Evolutionary conservation across 148 eudicot species (phyloP).

Genomic region (Selenicereus undatus): DNA sequence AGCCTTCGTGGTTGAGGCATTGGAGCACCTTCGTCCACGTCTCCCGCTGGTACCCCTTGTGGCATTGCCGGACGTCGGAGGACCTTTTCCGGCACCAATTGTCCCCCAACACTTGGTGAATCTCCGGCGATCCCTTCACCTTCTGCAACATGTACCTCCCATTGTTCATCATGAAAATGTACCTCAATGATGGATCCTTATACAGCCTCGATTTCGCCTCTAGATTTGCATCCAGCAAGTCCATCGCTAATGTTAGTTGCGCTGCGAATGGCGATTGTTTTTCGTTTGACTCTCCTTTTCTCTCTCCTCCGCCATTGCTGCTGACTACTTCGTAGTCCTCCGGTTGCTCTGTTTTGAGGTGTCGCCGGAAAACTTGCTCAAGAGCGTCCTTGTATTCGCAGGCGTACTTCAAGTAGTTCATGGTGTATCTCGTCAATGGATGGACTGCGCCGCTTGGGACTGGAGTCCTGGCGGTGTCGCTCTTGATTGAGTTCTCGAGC

Average conservation of each 20-base stretch:
- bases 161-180: constrained; percentile 69
- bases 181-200: constrained; percentile 54
- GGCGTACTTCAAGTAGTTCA: constrained; percentile 69
- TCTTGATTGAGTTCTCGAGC: constrained; percentile 66
- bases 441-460: constrained; percentile 86
- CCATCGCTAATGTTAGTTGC: constrained; percentile 54
- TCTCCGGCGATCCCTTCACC: constrained; percentile 34
- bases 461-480: constrained; percentile 52
- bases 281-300: neutral
- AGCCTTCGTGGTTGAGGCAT: constrained; percentile 58
- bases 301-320: constrained; percentile 10
- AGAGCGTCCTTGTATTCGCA: constrained; percentile 62
- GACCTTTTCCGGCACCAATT: constrained; percentile 40
- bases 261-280: constrained; percentile 41
- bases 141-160: constrained; percentile 46
- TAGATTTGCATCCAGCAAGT: constrained; percentile 49
- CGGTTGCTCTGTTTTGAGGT: constrained; percentile 41
- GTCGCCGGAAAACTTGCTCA: constrained; percentile 58
- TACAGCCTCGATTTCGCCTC: constrained; percentile 65
- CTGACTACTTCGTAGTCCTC: constrained; percentile 26
- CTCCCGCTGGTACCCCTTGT: constrained; percentile 49
- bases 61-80: constrained; percentile 35
- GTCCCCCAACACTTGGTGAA: constrained; percentile 37
- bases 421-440: constrained; percentile 68
- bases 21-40: constrained; percentile 62